Evolutionary conservation across 2,329 filamentous ascomycete species (phyloP).

Genomic region (Penicillium sp.): DNA sequence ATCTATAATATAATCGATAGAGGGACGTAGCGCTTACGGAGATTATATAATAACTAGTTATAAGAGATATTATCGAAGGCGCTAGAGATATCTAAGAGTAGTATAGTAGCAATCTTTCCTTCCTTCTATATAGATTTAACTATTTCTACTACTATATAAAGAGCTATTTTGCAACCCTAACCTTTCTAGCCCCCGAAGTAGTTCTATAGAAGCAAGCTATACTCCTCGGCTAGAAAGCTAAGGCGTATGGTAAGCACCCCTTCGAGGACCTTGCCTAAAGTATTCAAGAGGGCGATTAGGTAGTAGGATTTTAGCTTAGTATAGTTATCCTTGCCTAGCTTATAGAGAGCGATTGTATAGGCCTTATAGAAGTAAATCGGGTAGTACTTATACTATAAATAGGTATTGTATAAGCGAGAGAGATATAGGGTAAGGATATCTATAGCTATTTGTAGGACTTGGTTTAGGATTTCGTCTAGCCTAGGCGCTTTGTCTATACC

Average conservation of each 20-base stretch:
- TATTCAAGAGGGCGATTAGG: slow-evolving; percentile 6
- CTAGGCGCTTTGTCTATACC: too few relatives aligned
- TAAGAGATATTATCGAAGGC: slow-evolving; percentile 13
- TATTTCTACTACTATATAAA: slow-evolving; percentile 8
- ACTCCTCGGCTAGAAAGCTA: slow-evolving; percentile 5
- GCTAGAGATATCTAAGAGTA: slow-evolving; percentile 10
- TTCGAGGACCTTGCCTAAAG: slow-evolving; percentile 11
- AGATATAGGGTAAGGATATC: too few relatives aligned
- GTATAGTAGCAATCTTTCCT: slow-evolving; percentile 4
- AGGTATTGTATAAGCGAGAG: too few relatives aligned
- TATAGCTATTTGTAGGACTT: too few relatives aligned
- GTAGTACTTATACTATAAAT: too few relatives aligned
- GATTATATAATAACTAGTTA: slow-evolving; percentile 4
- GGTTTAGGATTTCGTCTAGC: too few relatives aligned
- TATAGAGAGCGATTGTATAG: too few relatives aligned
- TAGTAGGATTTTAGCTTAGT: slow-evolving; percentile 9
- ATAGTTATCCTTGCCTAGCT: background rate
- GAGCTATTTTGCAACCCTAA: slow-evolving; percentile 6
- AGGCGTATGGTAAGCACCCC: slow-evolving; percentile 7
- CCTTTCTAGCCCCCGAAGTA: background rate
- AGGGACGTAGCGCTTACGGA: background rate
- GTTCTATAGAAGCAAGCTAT: slow-evolving; percentile 6
- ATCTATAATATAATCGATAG: background rate
- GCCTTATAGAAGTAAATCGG: too few relatives aligned
- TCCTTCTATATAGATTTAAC: slow-evolving; percentile 7